A percentile compares a stretch with the other conserved stretches of the same genome.
Conservation (phyloP, 345 rosid genomes). For the Bruguiera parviflora region DNA sequence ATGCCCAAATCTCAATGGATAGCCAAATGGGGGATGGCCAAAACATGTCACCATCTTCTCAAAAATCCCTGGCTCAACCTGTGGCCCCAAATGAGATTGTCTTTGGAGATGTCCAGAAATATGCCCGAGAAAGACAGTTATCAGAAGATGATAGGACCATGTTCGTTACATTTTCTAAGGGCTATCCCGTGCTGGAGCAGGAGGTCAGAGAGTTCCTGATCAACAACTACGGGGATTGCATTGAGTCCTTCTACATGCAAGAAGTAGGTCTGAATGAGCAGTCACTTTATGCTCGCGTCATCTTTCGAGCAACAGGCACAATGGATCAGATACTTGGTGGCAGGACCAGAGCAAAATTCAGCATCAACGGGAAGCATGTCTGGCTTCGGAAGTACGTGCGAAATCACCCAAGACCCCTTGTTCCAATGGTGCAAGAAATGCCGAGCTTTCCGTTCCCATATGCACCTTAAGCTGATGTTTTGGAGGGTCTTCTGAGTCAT, state of each 20-base stretch:
- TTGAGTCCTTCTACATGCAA: conserved; percentile 53
- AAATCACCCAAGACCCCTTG: conserved; percentile 15
- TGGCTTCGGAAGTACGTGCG: conserved; percentile 62
- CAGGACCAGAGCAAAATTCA: conserved; percentile 39
- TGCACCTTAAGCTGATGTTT: neutral
- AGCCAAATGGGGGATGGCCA: conserved; percentile 12
- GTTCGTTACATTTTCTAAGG: conserved; percentile 62
- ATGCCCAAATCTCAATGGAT: conserved; percentile 12
- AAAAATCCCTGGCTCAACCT: conserved; percentile 1
- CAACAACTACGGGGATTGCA: conserved; percentile 39
- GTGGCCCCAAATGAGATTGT: conserved; percentile 7
- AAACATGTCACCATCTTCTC: neutral
- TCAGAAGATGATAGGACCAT: conserved; percentile 49
- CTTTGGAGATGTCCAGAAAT: neutral
- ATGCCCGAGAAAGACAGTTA: conserved; percentile 5
- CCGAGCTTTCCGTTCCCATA: neutral
- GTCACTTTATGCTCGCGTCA: conserved; percentile 44
- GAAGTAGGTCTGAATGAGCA: conserved; percentile 41
- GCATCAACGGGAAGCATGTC: conserved; percentile 65
- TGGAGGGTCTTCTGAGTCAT: too few species aligned
- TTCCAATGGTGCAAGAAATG: neutral
- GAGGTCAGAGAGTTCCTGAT: conserved; percentile 48
- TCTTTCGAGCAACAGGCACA: conserved; percentile 24
- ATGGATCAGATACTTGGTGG: conserved; percentile 36
- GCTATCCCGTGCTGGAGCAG: conserved; percentile 48